Conservation (phyloP, 768 basidiomycete genomes). For the Amanita jacksonii region DNA sequence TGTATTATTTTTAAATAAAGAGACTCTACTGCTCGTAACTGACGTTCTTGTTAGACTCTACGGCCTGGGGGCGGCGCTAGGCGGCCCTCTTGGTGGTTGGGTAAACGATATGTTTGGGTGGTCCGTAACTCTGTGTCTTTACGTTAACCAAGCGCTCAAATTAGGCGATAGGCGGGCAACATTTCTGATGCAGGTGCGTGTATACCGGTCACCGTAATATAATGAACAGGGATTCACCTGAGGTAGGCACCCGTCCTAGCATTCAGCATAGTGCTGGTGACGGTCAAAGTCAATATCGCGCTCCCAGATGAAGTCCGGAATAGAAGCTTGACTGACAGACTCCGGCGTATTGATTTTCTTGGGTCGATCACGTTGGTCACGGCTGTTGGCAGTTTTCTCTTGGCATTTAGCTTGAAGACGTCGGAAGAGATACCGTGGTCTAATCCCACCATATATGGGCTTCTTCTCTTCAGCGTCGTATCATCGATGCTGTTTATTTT, state of each 20-base stretch:
- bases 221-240: conserved; percentile 7
- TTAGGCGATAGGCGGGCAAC: conserved; percentile 61
- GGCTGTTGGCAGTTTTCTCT: conserved; percentile 58
- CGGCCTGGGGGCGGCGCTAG: conserved; percentile 74
- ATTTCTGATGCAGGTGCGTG: conserved; percentile 73
- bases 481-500: conserved; percentile 54
- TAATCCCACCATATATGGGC: conserved; percentile 58
- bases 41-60: conserved; percentile 45
- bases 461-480: conserved; percentile 48
- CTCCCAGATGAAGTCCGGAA: conserved; percentile 59
- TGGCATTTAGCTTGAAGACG: conserved; percentile 70
- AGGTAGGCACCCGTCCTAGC: conserved; percentile 66
- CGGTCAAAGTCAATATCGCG: conserved; percentile 67
- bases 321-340: conserved; percentile 49
- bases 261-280: conserved; percentile 62
- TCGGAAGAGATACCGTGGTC: conserved; percentile 74
- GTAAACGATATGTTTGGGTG: conserved; percentile 81
- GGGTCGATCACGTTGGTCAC: conserved; percentile 76
- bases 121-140: conserved; percentile 31
- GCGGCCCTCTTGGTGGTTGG: conserved; percentile 78
- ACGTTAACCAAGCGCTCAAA: conserved; percentile 9
- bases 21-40: not conserved
- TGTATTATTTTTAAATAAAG: conserved; percentile 38
- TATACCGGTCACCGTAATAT: conserved; percentile 12
- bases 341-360: conserved; percentile 75